phyloP scores from a whole-genome alignment of 805 yeast species.

The Torulaspora gathmanii region DNA sequence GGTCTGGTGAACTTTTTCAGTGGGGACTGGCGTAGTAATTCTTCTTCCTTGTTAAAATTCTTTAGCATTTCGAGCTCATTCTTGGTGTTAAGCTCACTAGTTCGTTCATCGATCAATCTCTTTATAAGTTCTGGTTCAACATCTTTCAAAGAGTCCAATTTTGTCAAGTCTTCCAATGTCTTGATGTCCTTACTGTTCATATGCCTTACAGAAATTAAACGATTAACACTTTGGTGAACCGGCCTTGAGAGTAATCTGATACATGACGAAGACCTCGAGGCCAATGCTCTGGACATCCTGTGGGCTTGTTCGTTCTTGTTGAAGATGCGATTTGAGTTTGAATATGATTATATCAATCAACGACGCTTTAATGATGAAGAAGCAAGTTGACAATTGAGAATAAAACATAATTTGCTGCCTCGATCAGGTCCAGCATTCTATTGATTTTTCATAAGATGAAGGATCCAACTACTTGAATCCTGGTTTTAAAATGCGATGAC shows the following conservation, averaged over 20 bases:
- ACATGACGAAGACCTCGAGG: neutral
- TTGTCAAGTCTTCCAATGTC: conserved; percentile 32
- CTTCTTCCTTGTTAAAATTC: conserved; percentile 21
- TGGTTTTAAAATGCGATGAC: conserved; percentile 5
- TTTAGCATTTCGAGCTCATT: conserved; percentile 30
- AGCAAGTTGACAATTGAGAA: neutral
- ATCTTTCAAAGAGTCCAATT: conserved; percentile 29
- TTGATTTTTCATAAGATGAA: neutral
- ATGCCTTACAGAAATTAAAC: neutral
- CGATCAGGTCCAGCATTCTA: neutral
- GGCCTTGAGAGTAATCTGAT: neutral
- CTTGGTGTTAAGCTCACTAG: conserved; percentile 28
- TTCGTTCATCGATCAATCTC: conserved; percentile 29
- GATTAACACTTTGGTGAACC: neutral
- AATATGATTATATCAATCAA: too few species aligned
- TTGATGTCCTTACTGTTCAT: conserved; percentile 15
- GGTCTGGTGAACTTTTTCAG: conserved; percentile 29
- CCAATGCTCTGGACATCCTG: neutral
- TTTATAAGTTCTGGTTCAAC: conserved; percentile 35
- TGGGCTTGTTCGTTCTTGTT: too few species aligned
- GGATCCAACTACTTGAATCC: neutral
- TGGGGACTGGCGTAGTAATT: conserved; percentile 15
- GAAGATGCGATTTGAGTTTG: too few species aligned
- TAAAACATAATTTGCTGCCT: too few species aligned
- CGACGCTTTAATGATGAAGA: too few species aligned